Base-by-base conservation (phyloP, 169 alveolate species). In the Plasmodium vivax region DNA sequence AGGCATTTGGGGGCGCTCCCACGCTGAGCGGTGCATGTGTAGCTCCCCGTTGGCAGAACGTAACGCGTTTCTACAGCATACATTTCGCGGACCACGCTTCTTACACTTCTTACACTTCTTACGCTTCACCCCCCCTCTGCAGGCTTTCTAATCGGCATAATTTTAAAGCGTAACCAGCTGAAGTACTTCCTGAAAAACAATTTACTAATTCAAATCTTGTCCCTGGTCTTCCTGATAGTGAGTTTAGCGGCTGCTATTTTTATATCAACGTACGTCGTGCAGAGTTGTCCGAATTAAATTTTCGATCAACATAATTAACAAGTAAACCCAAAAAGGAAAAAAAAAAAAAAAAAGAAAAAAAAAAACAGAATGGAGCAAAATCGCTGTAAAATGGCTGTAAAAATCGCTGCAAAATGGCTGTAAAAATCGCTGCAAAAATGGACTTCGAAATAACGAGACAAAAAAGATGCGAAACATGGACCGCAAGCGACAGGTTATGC, bases 201-300 rank as follows among this genome's bases (percentile, higher is more conserved):
- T 92, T 92, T 92, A 19, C 74, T 92, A 82, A 92, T 92, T 92
- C 88, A 88, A 88, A 88, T 88, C 38, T 88, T 88, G 56, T 88
- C 74, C 79, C 73, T 68, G 12, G 68, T 88, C 16, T 88, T 88
- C 82, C 90, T 88, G 23, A 71, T 88, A 58, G 56, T 80, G 68
- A 88, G 94, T 51, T 58, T 88, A 58, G 94, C 79, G 2, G 54
- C 94, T 14, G 88, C 94, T 81, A 88, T 88, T 80, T 88, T 56
- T 80, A 56, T 74, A 34, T 88, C 94, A 19, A 88, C 90, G 5
- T 80, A 56, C 43, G 91, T 80, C 73, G 90, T 80, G 3, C 90
- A 88, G 32, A 38, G 45, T 23, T 88, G 94, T 79, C 83, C 81
- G 62, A 58, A 88, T 80, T 36, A 77, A 27, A 62, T 73, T 81